Percentiles rank a stretch among this genome's conserved stretches.
phyloP scores from a whole-genome alignment of 768 basidiomycete species.

The Lentinula detonsa region DNA sequence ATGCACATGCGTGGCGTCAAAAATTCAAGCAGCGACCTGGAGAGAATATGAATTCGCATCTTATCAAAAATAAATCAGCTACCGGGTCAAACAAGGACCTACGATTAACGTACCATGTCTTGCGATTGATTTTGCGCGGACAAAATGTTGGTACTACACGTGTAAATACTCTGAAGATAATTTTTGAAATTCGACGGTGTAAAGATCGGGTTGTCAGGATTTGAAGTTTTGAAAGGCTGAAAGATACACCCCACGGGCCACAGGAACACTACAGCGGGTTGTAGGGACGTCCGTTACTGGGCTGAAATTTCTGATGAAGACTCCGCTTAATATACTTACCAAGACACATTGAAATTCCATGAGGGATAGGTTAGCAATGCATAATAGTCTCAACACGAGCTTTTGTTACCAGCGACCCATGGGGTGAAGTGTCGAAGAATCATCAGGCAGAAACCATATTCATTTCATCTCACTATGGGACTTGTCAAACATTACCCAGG shows the following conservation, averaged over 20 bases:
- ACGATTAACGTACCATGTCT: background rate
- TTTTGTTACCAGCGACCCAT: too few relatives aligned
- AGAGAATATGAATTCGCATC: background rate
- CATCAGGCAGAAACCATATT: too few relatives aligned
- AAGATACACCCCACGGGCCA: background rate
- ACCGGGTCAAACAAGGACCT: background rate
- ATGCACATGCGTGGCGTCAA: background rate
- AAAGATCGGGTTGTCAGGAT: background rate
- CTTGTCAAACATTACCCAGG: background rate
- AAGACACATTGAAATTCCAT: background rate
- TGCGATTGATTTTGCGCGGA: background rate
- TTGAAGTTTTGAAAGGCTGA: too few relatives aligned
- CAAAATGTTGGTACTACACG: background rate
- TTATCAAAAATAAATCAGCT: conserved; percentile 1
- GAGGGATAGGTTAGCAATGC: background rate
- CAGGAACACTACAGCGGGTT: too few relatives aligned
- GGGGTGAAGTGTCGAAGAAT: too few relatives aligned
- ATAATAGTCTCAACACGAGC: background rate
- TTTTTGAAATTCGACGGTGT: background rate
- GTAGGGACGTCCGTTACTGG: too few relatives aligned
- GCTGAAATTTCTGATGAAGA: background rate
- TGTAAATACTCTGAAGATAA: background rate
- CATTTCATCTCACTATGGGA: too few relatives aligned
- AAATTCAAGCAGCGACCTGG: background rate
- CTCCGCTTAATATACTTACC: background rate